phyloP scores from a whole-genome alignment of 2,329 filamentous ascomycete genomes.

The Talaromyces sp. region DNA sequence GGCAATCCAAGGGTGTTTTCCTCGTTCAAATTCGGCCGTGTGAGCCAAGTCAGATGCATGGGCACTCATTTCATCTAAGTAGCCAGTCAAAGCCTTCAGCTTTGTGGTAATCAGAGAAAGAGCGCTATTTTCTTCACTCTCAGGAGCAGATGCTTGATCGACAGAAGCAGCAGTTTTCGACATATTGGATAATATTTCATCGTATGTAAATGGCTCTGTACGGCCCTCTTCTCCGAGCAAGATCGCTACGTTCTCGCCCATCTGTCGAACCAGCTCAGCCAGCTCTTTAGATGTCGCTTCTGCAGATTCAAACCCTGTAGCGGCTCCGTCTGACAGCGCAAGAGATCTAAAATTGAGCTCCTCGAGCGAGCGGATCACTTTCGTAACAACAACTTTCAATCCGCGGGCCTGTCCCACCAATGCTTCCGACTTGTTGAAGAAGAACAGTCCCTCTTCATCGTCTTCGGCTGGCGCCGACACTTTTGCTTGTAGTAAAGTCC shows the following conservation, averaged over 20 bases:
- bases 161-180: conserved; percentile 24
- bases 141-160: conserved; percentile 18
- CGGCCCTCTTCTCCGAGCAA: conserved; percentile 68
- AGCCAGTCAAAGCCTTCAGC: conserved; percentile 57
- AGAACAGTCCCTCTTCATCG: conserved; percentile 63
- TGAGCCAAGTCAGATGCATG: conserved; percentile 65
- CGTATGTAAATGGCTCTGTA: conserved; percentile 59
- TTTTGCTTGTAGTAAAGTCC: conserved; percentile 61
- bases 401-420: conserved; percentile 72
- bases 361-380: conserved; percentile 68
- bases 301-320: conserved; percentile 63
- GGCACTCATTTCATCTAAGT: conserved; percentile 64
- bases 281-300: conserved; percentile 61
- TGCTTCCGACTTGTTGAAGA: conserved; percentile 64
- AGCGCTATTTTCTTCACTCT: conserved; percentile 46
- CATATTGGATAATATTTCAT: conserved; percentile 61
- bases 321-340: conserved; percentile 62
- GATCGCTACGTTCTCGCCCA: conserved; percentile 60
- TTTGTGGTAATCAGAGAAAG: conserved; percentile 64
- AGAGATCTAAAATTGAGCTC: conserved; percentile 72
- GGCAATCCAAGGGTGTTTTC: conserved; percentile 72
- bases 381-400: conserved; percentile 75
- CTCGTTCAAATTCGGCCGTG: conserved; percentile 72
- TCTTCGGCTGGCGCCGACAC: conserved; percentile 55
- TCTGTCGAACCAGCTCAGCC: conserved; percentile 58